Evolutionary conservation across 116 monocot genomes (phyloP).

Genomic region (Cymodocea nodosa): DNA sequence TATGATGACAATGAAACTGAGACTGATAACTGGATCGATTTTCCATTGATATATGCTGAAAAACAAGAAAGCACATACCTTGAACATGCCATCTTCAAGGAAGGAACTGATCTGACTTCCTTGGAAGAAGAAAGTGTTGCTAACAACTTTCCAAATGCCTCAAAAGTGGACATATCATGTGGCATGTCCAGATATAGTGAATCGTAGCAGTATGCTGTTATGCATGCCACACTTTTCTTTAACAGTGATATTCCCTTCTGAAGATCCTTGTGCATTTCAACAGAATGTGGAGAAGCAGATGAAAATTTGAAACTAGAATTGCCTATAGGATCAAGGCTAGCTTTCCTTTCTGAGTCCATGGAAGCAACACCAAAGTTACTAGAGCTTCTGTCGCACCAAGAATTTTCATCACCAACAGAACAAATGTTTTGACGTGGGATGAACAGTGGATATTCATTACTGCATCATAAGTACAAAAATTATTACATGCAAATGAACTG

Average conservation of each 20-base stretch:
- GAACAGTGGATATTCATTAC: conserved; percentile 90
- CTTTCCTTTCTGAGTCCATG: conserved; percentile 62
- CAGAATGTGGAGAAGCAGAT: conserved; percentile 55
- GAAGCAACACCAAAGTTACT: conserved; percentile 85
- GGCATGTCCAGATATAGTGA: conserved; percentile 68
- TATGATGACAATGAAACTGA: no score
- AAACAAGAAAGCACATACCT: conserved; percentile 33
- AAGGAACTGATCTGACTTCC: conserved; percentile 42
- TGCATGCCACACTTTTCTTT: conserved; percentile 92
- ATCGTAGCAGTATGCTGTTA: conserved; percentile 78
- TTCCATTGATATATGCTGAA: not conserved
- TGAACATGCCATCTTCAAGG: conserved; percentile 41
- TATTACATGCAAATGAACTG: not conserved
- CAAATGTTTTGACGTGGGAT: conserved; percentile 71
- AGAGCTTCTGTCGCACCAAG: conserved; percentile 75
- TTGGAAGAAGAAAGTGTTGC: conserved; percentile 70
- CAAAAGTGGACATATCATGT: conserved; percentile 80
- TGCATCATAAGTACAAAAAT: conserved; percentile 21
- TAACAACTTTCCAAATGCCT: conserved; percentile 78
- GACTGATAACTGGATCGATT: not conserved
- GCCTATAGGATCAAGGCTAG: conserved; percentile 34
- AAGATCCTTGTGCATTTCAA: conserved; percentile 68
- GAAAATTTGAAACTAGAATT: conserved; percentile 56
- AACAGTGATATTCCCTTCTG: conserved; percentile 90
- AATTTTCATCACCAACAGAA: conserved; percentile 59